phyloP scores from a whole-genome alignment of 495 filamentous ascomycete genomes.

The Penicillium egyptiacum region DNA sequence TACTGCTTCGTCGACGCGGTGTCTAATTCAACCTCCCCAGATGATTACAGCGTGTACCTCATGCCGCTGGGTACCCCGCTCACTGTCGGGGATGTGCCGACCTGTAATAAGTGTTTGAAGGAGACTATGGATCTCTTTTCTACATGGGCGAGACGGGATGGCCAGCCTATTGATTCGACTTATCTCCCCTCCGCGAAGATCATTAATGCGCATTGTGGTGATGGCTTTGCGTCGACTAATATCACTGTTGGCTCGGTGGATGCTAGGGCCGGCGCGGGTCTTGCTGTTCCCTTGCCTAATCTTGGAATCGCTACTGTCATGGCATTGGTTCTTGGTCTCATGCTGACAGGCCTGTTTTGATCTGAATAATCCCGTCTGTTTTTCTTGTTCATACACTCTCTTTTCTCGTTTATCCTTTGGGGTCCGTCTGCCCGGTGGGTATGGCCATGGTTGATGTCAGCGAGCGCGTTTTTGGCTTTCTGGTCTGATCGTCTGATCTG shows the following conservation, averaged over 20 bases:
- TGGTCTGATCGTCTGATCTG: neutral
- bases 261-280: constrained; percentile 17
- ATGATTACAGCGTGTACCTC: constrained; percentile 77
- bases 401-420: constrained; percentile 13
- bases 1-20: constrained; percentile 80
- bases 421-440: constrained; percentile 6
- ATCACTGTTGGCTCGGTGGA: constrained; percentile 46
- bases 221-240: constrained; percentile 59
- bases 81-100: constrained; percentile 60
- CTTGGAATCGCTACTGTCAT: neutral
- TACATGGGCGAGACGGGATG: constrained; percentile 56
- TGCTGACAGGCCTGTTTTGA: neutral
- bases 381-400: constrained; percentile 10
- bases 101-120: constrained; percentile 67
- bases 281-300: constrained; percentile 6
- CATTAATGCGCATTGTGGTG: constrained; percentile 66
- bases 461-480: constrained; percentile 19
- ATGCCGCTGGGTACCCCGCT: constrained; percentile 75
- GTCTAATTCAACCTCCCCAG: constrained; percentile 65
- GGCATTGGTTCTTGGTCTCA: neutral
- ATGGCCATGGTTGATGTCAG: constrained; percentile 28
- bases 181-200: constrained; percentile 64
- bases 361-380: neutral
- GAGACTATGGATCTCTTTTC: constrained; percentile 71
- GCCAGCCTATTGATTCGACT: constrained; percentile 54